Base-by-base conservation (phyloP, 768 basidiomycete species). In the Auriscalpium orientale region DNA sequence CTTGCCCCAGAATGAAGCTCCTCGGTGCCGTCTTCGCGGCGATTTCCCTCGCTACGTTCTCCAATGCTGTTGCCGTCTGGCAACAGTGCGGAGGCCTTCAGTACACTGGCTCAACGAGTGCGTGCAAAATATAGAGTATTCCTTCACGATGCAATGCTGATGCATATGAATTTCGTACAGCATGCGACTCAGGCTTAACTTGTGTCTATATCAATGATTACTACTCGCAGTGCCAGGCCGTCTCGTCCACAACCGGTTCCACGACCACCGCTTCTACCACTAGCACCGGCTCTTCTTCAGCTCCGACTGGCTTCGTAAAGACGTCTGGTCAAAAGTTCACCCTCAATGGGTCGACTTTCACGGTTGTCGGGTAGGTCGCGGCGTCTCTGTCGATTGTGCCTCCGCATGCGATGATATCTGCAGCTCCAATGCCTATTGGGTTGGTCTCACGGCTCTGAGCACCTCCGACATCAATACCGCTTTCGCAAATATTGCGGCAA, bases 341-440 rank as follows among this genome's bases (percentile, higher is more conserved):
- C 8, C 66, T 84, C 21, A 73, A 80, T 59, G 82, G 79, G 5
- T 57, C 68, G 34, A 71, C 68, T 20, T 84, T 72, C 62, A 80
- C 76, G n/a, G 75, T 79, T 4, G 79, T 79, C 53, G 82, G 81
- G 80, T 82, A 45, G 40, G 18, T 43, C 40, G 2, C 40, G 40
- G 40, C 18, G 4, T 4, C 28, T 1, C 40, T 43, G 4, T 43
- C 18, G 40, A 43, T 8, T 43, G 28, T 43, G 18, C 18, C 3
- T 43, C 40, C 40, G 40, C 40, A 8, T 51, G 4, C 28, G 28
- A 28, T 28, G 28, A 28, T 4, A 2, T 28, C 28, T 28, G 12
- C 53, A 73, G 80, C 10, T 66, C 74, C 11, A 83, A 83, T 65
- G 75, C 80, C 1, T 82, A 83, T 67, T 83, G 81, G 82, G 74